Evolutionary conservation across 768 basidiomycete species (phyloP).

Genomic region (Phlebiopsis gigantea): DNA sequence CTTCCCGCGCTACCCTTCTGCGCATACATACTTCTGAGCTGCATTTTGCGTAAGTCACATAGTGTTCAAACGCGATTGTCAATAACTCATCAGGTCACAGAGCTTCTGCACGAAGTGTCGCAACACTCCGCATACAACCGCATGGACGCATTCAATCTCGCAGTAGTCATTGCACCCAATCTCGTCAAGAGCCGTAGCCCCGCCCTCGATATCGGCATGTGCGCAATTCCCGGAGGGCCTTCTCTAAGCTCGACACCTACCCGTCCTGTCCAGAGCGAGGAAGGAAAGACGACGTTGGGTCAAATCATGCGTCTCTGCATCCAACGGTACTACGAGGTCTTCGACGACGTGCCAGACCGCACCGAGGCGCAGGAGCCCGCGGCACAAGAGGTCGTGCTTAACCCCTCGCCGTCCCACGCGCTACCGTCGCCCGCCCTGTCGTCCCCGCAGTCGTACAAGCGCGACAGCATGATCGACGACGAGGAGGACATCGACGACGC

Average conservation of each 20-base stretch:
- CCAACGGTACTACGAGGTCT: conserved; percentile 78
- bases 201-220: conserved; percentile 70
- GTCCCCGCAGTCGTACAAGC: conserved; percentile 16
- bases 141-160: conserved; percentile 83
- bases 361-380: conserved; percentile 34
- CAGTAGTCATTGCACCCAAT: conserved; percentile 76
- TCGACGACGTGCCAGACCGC: conserved; percentile 75
- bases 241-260: conserved; percentile 20
- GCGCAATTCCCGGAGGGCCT: conserved; percentile 50
- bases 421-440: conserved; percentile 15
- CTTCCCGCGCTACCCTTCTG: conserved; percentile 67
- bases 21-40: conserved; percentile 67
- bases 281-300: conserved; percentile 63
- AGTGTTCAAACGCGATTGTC: background rate
- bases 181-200: conserved; percentile 68
- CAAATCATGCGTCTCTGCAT: conserved; percentile 73
- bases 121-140: conserved; percentile 58
- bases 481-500: conserved; percentile 76
- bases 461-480: conserved; percentile 38
- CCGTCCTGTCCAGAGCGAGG: conserved; percentile 21
- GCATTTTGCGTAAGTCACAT: conserved; percentile 31
- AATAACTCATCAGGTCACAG: conserved; percentile 29
- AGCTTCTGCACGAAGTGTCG: conserved; percentile 77
- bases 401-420: conserved; percentile 10
- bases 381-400: conserved; percentile 7